phyloP scores from a whole-genome alignment of 331 rosid genomes.

The Pyrus hybrid region DNA sequence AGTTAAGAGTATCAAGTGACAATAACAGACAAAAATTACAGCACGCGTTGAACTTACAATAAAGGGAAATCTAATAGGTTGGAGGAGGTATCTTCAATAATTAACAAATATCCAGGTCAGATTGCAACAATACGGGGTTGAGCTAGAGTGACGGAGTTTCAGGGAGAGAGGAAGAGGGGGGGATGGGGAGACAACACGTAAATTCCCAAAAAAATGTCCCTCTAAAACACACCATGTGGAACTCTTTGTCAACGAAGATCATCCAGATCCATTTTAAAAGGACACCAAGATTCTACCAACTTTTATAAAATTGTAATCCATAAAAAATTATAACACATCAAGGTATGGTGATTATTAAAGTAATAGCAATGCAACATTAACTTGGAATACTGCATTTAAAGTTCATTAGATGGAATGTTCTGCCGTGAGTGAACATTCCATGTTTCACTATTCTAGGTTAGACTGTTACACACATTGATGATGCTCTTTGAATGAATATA shows the following conservation, averaged over 20 bases:
- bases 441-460: neutral
- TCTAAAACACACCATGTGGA: no score
- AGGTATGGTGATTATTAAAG: neutral
- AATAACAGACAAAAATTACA: neutral
- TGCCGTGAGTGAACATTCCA: neutral
- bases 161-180: neutral
- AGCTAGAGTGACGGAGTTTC: neutral
- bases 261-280: no score
- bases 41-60: neutral
- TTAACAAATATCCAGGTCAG: neutral
- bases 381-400: neutral
- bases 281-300: no score
- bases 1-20: neutral
- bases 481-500: neutral
- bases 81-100: neutral
- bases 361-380: neutral
- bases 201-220: no score
- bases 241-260: no score
- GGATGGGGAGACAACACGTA: no score
- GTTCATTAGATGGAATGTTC: neutral
- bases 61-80: no score
- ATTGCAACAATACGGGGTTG: neutral
- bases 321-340: neutral
- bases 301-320: neutral
- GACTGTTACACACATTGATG: neutral